Evolutionary conservation across 2,329 filamentous ascomycete genomes (phyloP).

Genomic region (Zymoseptoria pseudotritici): DNA sequence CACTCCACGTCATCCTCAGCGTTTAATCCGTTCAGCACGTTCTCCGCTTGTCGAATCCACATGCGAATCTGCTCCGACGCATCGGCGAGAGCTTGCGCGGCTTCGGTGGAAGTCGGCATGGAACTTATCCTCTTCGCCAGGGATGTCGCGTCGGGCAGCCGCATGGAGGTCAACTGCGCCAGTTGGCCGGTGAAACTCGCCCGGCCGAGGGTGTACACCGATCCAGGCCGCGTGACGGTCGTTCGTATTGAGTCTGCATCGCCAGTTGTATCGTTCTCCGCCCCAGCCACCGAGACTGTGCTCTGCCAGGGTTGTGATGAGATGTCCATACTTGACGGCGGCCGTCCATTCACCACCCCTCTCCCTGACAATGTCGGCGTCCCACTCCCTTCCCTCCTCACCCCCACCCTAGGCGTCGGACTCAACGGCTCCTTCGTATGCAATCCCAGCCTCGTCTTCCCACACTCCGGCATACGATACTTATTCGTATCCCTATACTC

Average conservation of each 20-base stretch:
- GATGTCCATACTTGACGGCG: neutral
- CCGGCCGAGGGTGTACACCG: constrained; percentile 87
- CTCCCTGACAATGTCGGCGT: constrained; percentile 11
- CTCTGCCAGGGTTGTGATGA: neutral
- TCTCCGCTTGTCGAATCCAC: constrained; percentile 88
- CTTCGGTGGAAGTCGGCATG: constrained; percentile 77
- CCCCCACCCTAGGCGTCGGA: constrained; percentile 17
- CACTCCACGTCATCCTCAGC: constrained; percentile 97
- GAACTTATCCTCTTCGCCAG: constrained; percentile 76
- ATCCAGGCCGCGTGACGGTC: constrained; percentile 55
- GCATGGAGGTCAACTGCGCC: constrained; percentile 81
- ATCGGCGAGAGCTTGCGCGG: constrained; percentile 72
- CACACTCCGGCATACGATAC: constrained; percentile 65
- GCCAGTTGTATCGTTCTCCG: neutral
- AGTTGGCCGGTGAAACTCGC: constrained; percentile 91
- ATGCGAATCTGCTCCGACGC: constrained; percentile 86
- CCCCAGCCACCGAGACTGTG: neutral
- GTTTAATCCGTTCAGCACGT: constrained; percentile 81
- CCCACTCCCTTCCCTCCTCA: constrained; percentile 2
- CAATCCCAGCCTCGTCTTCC: constrained; percentile 45
- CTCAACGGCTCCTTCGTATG: constrained; percentile 27
- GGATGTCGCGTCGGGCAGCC: constrained; percentile 76
- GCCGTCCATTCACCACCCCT: neutral
- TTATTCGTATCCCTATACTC: constrained; percentile 61
- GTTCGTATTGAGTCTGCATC: neutral